Evolutionary conservation across 169 alveolate genomes (phyloP), one percentile per base, ranked within the genome.

Genomic region (Eimeria tenella): DNA sequence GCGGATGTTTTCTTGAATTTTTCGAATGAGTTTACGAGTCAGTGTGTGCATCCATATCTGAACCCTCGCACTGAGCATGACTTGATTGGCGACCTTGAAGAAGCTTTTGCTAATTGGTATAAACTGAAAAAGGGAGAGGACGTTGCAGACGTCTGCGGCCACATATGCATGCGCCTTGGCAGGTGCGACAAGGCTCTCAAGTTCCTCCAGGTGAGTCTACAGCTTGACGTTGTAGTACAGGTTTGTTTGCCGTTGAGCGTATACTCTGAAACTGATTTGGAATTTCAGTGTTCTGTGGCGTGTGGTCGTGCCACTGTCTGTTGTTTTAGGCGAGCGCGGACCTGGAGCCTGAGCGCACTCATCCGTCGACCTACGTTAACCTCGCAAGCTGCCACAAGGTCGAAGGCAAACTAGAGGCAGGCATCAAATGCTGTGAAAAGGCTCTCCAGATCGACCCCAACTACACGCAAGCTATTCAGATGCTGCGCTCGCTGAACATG

Each of bases 81-180:
- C 86, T 82, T 96, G 65, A 62, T 96, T 10, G 25, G 90, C 53
- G 97, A 96, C 73, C 62, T 96, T 58, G 94, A 96, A 50, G 94
- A 93, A 81, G 86, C 96, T 23, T 94, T 94, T 84, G 84, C 93
- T 19, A 96, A 96, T 93, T 96, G 96, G 95, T 96, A 95, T 90
- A 94, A 95, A 25, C 81, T 96, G 62, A 96, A 95, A 82, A 90
- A 94, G 25, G 97, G 95, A 68, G 97, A 96, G 77, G 97, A 96
- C 60, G 95, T 96, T 50, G 96, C 96, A 3, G 97, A 96, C 74
- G 96, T 71, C 75, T 96, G 97, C 89, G 97, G 96, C 21, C 97
- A 96, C 92, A 73, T 96, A n/a, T 96, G 97, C 94, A 96, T 96
- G 97, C 87, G 93, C 49, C 95, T 96, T 56, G 97, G 97, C 7